phyloP scores from a whole-genome alignment of 179 eudicot species.

The Silene noctiflora region DNA sequence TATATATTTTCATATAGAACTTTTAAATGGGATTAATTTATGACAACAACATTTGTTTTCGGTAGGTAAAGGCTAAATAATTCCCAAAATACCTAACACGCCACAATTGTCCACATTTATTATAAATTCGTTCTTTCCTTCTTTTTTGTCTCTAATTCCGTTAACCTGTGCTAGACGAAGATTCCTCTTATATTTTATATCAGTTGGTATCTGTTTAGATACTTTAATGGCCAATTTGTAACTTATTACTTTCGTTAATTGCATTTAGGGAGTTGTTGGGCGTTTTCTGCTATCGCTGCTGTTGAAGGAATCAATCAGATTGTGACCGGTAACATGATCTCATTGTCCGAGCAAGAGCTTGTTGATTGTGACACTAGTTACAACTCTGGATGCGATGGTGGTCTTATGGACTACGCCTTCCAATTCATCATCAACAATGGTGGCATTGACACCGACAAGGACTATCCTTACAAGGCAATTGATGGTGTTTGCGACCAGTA shows the following conservation, averaged over 20 bases:
- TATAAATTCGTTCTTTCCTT: background rate
- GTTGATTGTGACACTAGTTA: slow-evolving; percentile 63
- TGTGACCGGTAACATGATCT: slow-evolving; percentile 56
- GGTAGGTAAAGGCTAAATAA: background rate
- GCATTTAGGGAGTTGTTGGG: slow-evolving; percentile 86
- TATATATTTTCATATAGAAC: background rate
- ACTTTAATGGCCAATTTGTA: slow-evolving; percentile 1
- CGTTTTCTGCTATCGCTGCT: slow-evolving; percentile 78
- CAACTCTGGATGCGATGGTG: slow-evolving; percentile 74
- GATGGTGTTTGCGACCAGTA: slow-evolving; percentile 55
- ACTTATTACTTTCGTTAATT: slow-evolving; percentile 3
- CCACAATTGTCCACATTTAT: background rate
- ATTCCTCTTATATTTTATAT: background rate
- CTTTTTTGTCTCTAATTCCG: background rate
- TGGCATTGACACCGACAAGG: slow-evolving; percentile 69
- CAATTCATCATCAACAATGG: slow-evolving; percentile 65
- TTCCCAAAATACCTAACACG: slow-evolving; percentile 1
- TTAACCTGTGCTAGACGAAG: background rate
- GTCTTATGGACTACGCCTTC: slow-evolving; percentile 86
- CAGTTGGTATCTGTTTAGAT: background rate
- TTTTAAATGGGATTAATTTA: background rate
- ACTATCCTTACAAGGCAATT: slow-evolving; percentile 67
- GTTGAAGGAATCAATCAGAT: slow-evolving; percentile 76
- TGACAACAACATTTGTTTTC: background rate
- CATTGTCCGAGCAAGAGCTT: slow-evolving; percentile 79